phyloP scores from a whole-genome alignment of 805 yeast genomes.

The Candida namnaoensis region DNA sequence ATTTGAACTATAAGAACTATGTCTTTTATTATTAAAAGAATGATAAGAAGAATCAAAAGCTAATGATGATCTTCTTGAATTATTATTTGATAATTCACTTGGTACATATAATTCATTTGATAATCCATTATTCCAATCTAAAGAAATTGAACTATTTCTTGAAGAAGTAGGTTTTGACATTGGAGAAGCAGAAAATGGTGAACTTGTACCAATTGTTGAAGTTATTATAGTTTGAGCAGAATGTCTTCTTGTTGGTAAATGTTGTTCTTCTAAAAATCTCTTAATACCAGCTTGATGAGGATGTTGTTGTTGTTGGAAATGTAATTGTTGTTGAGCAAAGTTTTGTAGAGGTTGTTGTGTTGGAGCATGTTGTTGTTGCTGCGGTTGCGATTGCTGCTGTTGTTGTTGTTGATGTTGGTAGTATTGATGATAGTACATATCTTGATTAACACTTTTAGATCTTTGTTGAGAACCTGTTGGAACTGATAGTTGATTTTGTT shows the following conservation, averaged over 20 bases:
- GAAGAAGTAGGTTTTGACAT: conserved; percentile 25
- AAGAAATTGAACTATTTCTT: conserved; percentile 31
- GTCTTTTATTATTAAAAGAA: conserved; percentile 11
- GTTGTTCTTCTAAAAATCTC: conserved; percentile 18
- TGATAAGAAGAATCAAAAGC: conserved; percentile 17
- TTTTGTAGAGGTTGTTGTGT: not conserved
- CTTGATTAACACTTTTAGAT: not conserved
- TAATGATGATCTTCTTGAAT: conserved; percentile 31
- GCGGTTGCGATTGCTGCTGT: no score
- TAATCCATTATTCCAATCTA: conserved; percentile 17
- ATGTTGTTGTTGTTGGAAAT: conserved; percentile 10
- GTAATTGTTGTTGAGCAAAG: no score
- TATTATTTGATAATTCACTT: conserved; percentile 19
- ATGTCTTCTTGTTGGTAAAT: conserved; percentile 17
- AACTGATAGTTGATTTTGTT: no score
- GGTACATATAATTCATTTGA: conserved; percentile 5
- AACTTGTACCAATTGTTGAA: conserved; percentile 11
- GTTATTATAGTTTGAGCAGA: conserved; percentile 18
- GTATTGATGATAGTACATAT: conserved; percentile 1
- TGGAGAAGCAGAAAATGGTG: conserved; percentile 27
- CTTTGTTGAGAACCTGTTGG: conserved; percentile 6
- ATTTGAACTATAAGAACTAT: conserved; percentile 9
- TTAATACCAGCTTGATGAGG: conserved; percentile 13
- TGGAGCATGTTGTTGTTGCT: no score
- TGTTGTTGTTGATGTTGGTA: conserved; percentile 5